phyloP scores from a whole-genome alignment of 2,329 filamentous ascomycete genomes.

The Colletotrichum falcatum region DNA sequence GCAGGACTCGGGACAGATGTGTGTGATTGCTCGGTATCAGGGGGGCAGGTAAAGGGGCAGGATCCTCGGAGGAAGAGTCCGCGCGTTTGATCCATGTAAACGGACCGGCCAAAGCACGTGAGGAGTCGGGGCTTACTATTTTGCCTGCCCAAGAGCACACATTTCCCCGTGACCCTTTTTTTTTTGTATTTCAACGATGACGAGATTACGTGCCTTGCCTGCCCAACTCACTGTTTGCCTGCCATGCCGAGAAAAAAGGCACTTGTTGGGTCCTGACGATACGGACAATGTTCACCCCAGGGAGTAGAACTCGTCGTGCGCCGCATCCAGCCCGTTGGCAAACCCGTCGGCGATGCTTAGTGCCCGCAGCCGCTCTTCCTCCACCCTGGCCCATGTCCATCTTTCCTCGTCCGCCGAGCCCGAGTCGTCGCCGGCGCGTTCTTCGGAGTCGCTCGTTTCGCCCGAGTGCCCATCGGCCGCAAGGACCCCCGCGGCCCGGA shows the following conservation, averaged over 20 bases:
- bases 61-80: neutral
- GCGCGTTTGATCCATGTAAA: constrained; percentile 15
- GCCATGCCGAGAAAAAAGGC: neutral
- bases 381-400: constrained; percentile 35
- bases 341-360: constrained; percentile 24
- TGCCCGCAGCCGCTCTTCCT: constrained; percentile 26
- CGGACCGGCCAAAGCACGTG: constrained; percentile 17
- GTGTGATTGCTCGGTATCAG: too few relatives aligned
- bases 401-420: neutral
- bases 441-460: neutral
- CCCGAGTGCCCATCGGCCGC: neutral
- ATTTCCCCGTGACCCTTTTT: neutral
- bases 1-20: neutral
- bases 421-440: neutral
- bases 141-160: neutral
- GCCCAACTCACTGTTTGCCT: too few relatives aligned
- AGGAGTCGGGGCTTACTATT: neutral
- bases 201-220: neutral
- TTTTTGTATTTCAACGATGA: neutral
- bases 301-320: constrained; percentile 24
- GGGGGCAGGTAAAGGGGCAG: neutral
- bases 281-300: neutral
- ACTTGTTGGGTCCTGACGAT: neutral
- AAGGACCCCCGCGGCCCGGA: constrained; percentile 29
- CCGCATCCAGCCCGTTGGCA: constrained; percentile 27